These are phyloP conservation scores for Edaphochlamys debaryana DNA, from an alignment of 139 green algal species.

Conservation along the genomic window DNA sequence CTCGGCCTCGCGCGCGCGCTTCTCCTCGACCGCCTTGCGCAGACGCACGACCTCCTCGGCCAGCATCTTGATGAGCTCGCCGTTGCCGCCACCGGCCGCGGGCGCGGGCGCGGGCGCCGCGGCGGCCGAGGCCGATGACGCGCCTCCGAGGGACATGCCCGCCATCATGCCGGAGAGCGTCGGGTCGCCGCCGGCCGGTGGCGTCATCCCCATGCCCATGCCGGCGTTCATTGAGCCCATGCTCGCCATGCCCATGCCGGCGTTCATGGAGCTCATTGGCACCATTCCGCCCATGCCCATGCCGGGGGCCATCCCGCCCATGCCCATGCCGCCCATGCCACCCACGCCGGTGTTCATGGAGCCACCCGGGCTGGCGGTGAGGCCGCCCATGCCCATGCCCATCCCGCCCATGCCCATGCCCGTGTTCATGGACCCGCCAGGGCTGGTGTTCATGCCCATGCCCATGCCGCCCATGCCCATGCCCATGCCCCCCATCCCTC, in stretches of 20 bases:
- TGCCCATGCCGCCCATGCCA: background rate
- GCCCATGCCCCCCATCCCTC: background rate
- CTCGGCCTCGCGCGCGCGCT: constrained; percentile 23
- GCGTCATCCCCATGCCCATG: constrained; percentile 4
- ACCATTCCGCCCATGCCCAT: constrained; percentile 17
- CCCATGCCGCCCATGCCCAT: background rate
- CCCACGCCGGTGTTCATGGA: background rate
- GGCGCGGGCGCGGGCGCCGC: background rate
- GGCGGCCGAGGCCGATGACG: background rate
- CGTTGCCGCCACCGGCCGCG: background rate
- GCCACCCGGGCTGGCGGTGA: background rate
- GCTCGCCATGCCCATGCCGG: constrained; percentile 10
- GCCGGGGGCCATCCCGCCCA: constrained; percentile 10
- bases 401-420: constrained; percentile 22
- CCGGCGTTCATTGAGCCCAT: constrained; percentile 21
- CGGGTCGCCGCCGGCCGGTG: background rate
- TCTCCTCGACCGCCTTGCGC: constrained; percentile 46
- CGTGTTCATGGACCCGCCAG: background rate
- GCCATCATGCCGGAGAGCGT: constrained; percentile 10
- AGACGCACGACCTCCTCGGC: constrained; percentile 46
- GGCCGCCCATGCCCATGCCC: constrained; percentile 13
- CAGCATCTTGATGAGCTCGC: constrained; percentile 48
- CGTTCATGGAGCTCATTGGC: background rate
- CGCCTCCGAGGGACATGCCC: constrained; percentile 3
- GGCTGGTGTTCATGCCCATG: background rate